A percentile compares a stretch with the other conserved stretches of the same genome.
Conservation (phyloP, 2,329 filamentous ascomycete genomes). For the Aspergillus nomiae region DNA sequence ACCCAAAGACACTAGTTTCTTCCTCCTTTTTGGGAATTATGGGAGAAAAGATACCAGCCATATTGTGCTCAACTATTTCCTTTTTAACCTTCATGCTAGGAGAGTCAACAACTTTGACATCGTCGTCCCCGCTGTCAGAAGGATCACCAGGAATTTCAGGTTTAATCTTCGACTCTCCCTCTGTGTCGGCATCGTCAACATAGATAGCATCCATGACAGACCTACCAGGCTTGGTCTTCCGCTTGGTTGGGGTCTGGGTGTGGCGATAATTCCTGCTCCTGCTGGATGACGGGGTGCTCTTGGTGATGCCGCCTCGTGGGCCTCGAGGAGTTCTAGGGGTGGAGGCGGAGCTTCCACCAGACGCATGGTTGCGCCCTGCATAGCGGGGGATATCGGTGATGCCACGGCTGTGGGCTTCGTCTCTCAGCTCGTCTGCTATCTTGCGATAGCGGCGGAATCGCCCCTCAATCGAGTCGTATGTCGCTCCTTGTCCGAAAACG, state of each 20-base stretch:
- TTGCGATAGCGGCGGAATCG: conserved; percentile 50
- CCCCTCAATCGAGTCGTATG: conserved; percentile 52
- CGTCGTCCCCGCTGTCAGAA: background rate
- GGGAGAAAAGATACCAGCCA: background rate
- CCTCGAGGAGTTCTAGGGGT: conserved; percentile 21
- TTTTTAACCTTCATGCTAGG: background rate
- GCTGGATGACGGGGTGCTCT: conserved; percentile 10
- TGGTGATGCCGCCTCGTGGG: conserved; percentile 19
- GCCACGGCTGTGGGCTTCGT: conserved; percentile 22
- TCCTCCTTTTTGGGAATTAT: background rate
- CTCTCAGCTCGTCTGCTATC: conserved; percentile 37
- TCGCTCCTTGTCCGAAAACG: conserved; percentile 49
- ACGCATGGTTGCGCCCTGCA: conserved; percentile 6
- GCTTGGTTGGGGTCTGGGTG: conserved; percentile 6
- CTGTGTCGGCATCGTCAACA: conserved; percentile 11
- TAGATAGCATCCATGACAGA: conserved; percentile 18
- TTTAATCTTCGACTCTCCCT: conserved; percentile 13
- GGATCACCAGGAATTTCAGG: background rate
- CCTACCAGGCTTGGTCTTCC: background rate
- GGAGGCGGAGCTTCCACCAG: background rate
- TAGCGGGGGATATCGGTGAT: conserved; percentile 13
- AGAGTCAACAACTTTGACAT: background rate
- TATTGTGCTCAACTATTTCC: background rate
- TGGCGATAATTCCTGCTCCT: background rate
- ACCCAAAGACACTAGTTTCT: background rate